Base-by-base conservation (phyloP, 2,329 filamentous ascomycete species). In the Trichoderma koningii region DNA sequence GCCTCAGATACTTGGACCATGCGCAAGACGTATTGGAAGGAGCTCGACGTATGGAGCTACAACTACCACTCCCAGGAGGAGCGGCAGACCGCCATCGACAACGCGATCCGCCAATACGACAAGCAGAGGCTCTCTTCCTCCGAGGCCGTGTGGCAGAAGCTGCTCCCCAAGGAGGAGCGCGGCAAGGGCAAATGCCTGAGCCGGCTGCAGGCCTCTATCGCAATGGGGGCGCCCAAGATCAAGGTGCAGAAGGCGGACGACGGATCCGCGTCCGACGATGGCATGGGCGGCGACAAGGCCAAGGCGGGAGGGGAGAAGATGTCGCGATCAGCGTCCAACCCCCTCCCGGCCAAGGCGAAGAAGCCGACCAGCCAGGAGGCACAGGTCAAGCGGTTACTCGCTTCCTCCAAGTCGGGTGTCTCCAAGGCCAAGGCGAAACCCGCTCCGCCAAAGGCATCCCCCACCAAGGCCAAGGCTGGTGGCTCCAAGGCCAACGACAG, bases 31-130 rank as follows among this genome's bases (percentile, higher is more conserved):
- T 85, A 81, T 67, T 89, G 83, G 82, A 87, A 83, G 73, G 87
- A 89, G 68, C 79, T 89, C 15, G 86, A 89, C 69, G 84, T 88
- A 23, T 89, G 84, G 81, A 83, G 81, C 65, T 87, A 87, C 72
- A 77, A 83, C 30, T 89, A 89, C 71, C 77, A 79, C 51, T 78
- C 74, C 44, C 75, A 80, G 19, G 81, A 83, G 38, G 81, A 86
- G 66, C 83, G 87, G 34, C 80, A 91, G 72, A 76, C 81, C 70
- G 82, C 85, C 67, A 83, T 89, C 72, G 80, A 90, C 75, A 82
- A 87, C 69, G 86, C 87, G 15, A 80, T 87, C 65, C 82, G 79
- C 66, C 77, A 82, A 62, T 89, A 83, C 68, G 87, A 89, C 73
- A 85, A 83, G 72, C 80, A 84, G 73, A 79, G 87, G 44, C 69